These are phyloP conservation scores for Auriscalpium microsporum DNA, from an alignment of 768 basidiomycete genomes.

Conservation along the genomic window DNA sequence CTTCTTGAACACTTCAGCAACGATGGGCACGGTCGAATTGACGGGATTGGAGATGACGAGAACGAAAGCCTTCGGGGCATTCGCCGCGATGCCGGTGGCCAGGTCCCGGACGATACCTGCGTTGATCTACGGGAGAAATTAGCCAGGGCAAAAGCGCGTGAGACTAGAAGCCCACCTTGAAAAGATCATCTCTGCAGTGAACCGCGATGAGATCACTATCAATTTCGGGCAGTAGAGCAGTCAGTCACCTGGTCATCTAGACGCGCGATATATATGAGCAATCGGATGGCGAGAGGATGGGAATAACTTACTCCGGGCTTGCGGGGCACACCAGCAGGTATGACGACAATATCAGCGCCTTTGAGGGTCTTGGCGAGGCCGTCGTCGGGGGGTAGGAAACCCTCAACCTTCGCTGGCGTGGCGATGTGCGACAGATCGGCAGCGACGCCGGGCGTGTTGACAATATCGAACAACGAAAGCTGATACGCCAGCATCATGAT, in stretches of 20 bases:
- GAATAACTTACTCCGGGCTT: constrained; percentile 74
- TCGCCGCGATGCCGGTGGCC: constrained; percentile 79
- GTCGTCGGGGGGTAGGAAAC: constrained; percentile 71
- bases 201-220: constrained; percentile 8
- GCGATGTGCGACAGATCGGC: constrained; percentile 92
- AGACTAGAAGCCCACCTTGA: constrained; percentile 55
- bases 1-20: constrained; percentile 92
- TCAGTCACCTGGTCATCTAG: constrained; percentile 44
- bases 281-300: not conserved
- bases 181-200: constrained; percentile 73
- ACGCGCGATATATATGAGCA: constrained; percentile 1
- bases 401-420: constrained; percentile 76
- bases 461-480: constrained; percentile 93
- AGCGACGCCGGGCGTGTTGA: constrained; percentile 94
- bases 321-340: constrained; percentile 93
- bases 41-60: constrained; percentile 99
- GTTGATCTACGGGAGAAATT: constrained; percentile 62
- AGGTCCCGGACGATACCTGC: constrained; percentile 94
- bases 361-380: constrained; percentile 76
- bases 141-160: not conserved
- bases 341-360: constrained; percentile 86
- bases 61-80: constrained; percentile 83
- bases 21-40: constrained; percentile 98
- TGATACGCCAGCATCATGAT: constrained; percentile 20
- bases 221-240: not conserved